phyloP scores from a whole-genome alignment of 2,329 filamentous ascomycete genomes.

The Colletotrichum destructivum region DNA sequence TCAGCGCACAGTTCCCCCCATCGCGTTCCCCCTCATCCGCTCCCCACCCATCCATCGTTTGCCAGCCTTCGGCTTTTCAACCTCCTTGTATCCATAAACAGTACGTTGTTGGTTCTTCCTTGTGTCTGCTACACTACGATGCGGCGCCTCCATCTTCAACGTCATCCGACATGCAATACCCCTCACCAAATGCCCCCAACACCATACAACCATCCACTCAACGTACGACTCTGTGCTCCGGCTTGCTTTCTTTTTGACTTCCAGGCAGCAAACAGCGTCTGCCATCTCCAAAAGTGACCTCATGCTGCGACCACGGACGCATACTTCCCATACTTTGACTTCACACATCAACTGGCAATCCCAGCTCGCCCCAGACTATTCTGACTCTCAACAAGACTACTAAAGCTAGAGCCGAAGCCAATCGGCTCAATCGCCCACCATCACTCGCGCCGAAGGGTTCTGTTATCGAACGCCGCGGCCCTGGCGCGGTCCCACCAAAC shows the following conservation, averaged over 20 bases:
- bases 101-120: neutral
- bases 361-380: conserved; percentile 17
- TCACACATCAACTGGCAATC: neutral
- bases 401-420: conserved; percentile 4
- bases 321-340: neutral
- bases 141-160: conserved; percentile 32
- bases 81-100: neutral
- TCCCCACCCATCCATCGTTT: neutral
- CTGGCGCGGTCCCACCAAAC: conserved; percentile 8
- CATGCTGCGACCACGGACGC: conserved; percentile 19
- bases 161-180: conserved; percentile 39
- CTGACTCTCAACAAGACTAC: neutral
- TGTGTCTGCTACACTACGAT: neutral
- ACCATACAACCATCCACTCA: conserved; percentile 18
- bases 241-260: conserved; percentile 7
- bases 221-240: neutral
- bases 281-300: conserved; percentile 31
- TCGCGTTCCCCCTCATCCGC: neutral
- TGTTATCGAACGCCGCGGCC: conserved; percentile 19
- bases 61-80: no score
- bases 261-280: conserved; percentile 21
- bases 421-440: conserved; percentile 16
- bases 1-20: neutral
- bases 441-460: neutral
- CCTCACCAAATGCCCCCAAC: conserved; percentile 16